These are phyloP conservation scores for Ceratocystis colombiana DNA, from an alignment of 2,329 filamentous ascomycete genomes.

Conservation along the genomic window DNA sequence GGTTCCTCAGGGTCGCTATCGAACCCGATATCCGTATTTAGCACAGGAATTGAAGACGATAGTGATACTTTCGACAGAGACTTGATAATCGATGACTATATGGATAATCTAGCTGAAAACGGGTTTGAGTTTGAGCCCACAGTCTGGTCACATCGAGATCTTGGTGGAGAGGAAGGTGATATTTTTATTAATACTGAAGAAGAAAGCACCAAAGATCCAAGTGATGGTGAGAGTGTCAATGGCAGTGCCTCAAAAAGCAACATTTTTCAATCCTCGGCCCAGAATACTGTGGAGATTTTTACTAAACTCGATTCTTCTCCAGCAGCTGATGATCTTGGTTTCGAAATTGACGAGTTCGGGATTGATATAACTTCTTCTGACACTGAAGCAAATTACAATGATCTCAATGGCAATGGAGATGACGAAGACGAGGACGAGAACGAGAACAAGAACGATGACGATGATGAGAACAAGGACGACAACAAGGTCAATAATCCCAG, in stretches of 20 bases:
- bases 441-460: neutral
- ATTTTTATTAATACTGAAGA: constrained; percentile 16
- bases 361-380: neutral
- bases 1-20: neutral
- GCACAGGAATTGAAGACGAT: neutral
- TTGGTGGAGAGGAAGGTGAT: constrained; percentile 30
- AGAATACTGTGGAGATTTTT: too few species aligned
- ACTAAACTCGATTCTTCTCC: neutral
- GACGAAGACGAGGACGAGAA: neutral
- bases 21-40: constrained; percentile 12
- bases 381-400: neutral
- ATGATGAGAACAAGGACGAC: neutral
- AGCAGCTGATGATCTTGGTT: constrained; percentile 54
- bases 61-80: constrained; percentile 16
- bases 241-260: neutral
- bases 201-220: neutral
- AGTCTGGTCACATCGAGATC: constrained; percentile 41
- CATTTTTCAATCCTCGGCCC: neutral
- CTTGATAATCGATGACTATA: constrained; percentile 46
- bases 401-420: neutral
- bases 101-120: constrained; percentile 51
- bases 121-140: constrained; percentile 47
- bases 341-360: constrained; percentile 36
- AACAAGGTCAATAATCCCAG: neutral
- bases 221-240: neutral